Evolutionary conservation across 2,329 filamentous ascomycete species (phyloP).

Genomic region (Diaporthe citriasiana): DNA sequence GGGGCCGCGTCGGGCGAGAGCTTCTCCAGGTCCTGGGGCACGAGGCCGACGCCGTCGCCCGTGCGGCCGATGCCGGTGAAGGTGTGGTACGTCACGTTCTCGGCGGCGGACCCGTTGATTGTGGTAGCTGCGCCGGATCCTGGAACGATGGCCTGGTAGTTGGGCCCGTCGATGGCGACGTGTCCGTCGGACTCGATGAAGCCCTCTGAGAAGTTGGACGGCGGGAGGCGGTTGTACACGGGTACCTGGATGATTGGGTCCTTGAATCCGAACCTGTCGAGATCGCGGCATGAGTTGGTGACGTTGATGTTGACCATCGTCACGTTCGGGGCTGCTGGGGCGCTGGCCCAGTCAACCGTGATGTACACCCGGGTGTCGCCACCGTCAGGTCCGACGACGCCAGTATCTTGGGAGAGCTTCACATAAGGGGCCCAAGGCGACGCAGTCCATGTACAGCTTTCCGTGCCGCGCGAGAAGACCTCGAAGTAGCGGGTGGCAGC

Average conservation of each 20-base stretch:
- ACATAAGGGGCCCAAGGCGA: slow-evolving; percentile 64
- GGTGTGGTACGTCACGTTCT: slow-evolving; percentile 62
- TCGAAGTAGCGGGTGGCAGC: slow-evolving; percentile 71
- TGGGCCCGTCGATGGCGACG: slow-evolving; percentile 67
- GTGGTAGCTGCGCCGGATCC: slow-evolving; percentile 46
- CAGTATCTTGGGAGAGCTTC: slow-evolving; percentile 62
- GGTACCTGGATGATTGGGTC: slow-evolving; percentile 67
- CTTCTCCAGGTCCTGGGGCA: slow-evolving; percentile 65
- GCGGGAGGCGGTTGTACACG: slow-evolving; percentile 63
- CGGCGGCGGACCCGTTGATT: slow-evolving; percentile 29
- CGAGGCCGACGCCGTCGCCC: slow-evolving; percentile 69
- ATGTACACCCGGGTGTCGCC: slow-evolving; percentile 67
- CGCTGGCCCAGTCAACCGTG: slow-evolving; percentile 68
- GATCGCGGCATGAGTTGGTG: slow-evolving; percentile 60
- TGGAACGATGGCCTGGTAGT: slow-evolving; percentile 61
- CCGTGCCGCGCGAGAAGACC: slow-evolving; percentile 71
- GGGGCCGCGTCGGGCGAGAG: slow-evolving; percentile 64
- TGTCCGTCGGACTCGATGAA: slow-evolving; percentile 75
- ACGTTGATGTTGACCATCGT: slow-evolving; percentile 67
- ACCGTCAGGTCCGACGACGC: slow-evolving; percentile 62
- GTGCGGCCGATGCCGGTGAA: slow-evolving; percentile 71
- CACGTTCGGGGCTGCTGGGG: slow-evolving; percentile 54
- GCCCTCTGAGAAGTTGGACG: slow-evolving; percentile 66
- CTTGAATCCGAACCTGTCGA: slow-evolving; percentile 58
- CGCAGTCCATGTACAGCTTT: slow-evolving; percentile 67